phyloP scores from a whole-genome alignment of 163 green algal species.

The Chloromonas sp. region DNA sequence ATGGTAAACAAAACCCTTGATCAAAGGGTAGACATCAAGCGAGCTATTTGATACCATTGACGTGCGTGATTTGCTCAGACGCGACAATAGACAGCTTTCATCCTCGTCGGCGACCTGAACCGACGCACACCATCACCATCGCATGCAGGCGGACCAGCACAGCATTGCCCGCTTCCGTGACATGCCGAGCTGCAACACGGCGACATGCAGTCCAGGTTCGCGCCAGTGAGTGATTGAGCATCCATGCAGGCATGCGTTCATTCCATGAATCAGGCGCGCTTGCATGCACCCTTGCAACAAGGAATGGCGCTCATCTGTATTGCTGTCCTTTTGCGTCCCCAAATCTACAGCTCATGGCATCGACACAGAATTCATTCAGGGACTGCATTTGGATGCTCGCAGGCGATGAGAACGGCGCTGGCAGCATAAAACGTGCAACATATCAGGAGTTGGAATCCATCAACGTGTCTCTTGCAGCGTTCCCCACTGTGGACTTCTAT shows the following conservation, averaged over 20 bases:
- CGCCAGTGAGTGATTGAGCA: background rate
- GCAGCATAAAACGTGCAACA: slow-evolving; percentile 14
- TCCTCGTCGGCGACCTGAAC: too few relatives aligned
- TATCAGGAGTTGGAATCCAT: slow-evolving; percentile 47
- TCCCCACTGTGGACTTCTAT: slow-evolving; percentile 49
- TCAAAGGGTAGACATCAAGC: too few relatives aligned
- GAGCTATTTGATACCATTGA: too few relatives aligned
- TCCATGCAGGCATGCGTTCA: background rate
- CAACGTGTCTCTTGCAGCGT: slow-evolving; percentile 33
- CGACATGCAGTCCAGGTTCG: background rate
- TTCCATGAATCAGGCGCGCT: background rate
- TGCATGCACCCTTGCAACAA: too few relatives aligned
- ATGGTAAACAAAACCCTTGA: too few relatives aligned
- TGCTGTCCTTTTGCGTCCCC: background rate
- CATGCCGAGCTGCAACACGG: too few relatives aligned
- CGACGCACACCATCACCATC: too few relatives aligned
- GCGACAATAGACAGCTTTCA: too few relatives aligned
- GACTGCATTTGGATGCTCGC: background rate
- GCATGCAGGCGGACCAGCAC: too few relatives aligned
- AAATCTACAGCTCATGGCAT: background rate
- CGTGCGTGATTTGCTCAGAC: too few relatives aligned
- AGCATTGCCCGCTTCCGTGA: too few relatives aligned
- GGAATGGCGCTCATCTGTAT: too few relatives aligned
- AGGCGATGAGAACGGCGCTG: slow-evolving; percentile 20
- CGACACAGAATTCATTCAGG: background rate